Percentiles rank a stretch among this genome's conserved stretches.
Conservation (phyloP, 371 early-diverging fungal species). For the Actinomortierella ambigua region DNA sequence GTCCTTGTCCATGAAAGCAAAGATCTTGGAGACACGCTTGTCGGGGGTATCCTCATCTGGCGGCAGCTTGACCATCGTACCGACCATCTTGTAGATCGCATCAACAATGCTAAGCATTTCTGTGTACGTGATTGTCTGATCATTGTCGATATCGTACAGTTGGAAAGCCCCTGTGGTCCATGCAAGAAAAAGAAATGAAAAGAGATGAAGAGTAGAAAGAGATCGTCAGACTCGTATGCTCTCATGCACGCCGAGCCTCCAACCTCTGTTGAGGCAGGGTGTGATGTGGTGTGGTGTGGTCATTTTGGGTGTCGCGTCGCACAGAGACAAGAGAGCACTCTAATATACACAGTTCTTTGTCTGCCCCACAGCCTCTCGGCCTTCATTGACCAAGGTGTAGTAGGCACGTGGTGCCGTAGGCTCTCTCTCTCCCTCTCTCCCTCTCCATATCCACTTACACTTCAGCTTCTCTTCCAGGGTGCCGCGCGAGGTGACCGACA, state of each 20-base stretch:
- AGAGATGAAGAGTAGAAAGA: constrained; percentile 5
- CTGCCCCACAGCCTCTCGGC: no score
- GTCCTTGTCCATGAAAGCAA: constrained; percentile 88
- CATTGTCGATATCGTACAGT: constrained; percentile 92
- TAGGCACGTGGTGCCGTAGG: no score
- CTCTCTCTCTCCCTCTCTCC: no score
- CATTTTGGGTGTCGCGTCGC: no score
- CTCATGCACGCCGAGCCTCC: no score
- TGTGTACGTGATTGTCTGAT: constrained; percentile 84
- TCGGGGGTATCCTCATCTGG: constrained; percentile 92
- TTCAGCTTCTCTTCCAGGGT: constrained; percentile 86
- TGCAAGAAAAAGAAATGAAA: constrained; percentile 4
- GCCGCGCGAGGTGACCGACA: constrained; percentile 87
- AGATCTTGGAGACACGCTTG: constrained; percentile 90
- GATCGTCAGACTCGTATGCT: no score
- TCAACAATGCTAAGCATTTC: constrained; percentile 93
- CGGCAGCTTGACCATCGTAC: constrained; percentile 89
- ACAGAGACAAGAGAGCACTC: background rate
- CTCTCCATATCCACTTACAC: constrained; percentile 65
- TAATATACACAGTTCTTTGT: background rate
- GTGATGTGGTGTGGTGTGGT: no score
- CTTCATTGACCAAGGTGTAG: no score
- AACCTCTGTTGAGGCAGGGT: no score
- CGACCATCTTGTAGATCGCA: constrained; percentile 95
- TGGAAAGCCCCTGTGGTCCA: constrained; percentile 58